phyloP scores from a whole-genome alignment of 2,329 filamentous ascomycete genomes.

The Elsinoe necatrix region DNA sequence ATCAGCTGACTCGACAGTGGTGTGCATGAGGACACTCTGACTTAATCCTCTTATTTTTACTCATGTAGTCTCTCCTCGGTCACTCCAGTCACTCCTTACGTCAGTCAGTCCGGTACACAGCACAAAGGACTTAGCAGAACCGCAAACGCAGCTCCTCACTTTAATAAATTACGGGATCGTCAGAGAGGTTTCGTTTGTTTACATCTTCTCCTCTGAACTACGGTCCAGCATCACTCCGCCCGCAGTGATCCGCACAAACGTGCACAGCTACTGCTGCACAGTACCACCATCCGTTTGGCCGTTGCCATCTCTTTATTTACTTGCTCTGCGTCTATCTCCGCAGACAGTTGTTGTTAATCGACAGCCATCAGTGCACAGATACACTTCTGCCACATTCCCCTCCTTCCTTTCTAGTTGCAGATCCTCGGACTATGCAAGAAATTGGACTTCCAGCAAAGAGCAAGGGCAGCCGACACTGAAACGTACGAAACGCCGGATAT shows the following conservation, averaged over 20 bases:
- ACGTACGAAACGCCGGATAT: conserved; percentile 1
- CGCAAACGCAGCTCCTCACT: not conserved
- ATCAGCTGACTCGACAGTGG: conserved; percentile 10
- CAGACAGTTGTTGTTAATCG: conserved; percentile 11
- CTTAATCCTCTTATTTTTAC: not conserved
- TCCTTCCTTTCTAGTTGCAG: not conserved
- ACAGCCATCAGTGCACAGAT: conserved; percentile 4
- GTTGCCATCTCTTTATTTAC: conserved; percentile 12
- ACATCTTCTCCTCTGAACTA: not conserved
- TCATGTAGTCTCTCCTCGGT: not conserved
- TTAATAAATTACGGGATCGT: conserved; percentile 13
- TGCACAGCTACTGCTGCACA: not conserved
- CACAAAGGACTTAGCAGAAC: not conserved
- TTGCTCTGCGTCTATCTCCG: conserved; percentile 8
- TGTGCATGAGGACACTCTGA: not conserved
- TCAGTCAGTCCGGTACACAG: not conserved
- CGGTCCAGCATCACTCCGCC: conserved; percentile 2
- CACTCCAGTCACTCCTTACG: not conserved
- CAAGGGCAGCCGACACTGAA: conserved; percentile 11
- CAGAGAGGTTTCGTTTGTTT: conserved; percentile 11
- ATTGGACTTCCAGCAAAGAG: conserved; percentile 2
- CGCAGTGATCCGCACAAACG: conserved; percentile 4
- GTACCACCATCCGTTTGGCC: conserved; percentile 1
- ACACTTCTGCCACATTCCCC: not conserved
- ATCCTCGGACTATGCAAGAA: not conserved